Evolutionary conservation across 2,329 filamentous ascomycete genomes (phyloP), one percentile per base, ranked within the genome.

Genomic region (Fusarium graminum): DNA sequence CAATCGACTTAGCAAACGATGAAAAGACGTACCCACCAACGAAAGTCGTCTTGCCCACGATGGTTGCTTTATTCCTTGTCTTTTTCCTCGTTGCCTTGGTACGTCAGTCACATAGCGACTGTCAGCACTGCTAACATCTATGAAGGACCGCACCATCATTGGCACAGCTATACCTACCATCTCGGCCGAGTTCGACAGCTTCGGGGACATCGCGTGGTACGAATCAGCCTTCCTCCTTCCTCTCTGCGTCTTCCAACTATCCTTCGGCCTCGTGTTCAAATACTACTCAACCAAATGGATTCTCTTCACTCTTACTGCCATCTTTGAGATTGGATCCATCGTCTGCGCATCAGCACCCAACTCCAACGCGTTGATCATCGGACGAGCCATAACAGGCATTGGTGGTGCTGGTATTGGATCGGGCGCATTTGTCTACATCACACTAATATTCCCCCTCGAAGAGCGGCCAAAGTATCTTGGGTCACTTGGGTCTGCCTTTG

Each of bases 271-370:
- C 1, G 39, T 65, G 7, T 65, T 65, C 3, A 65, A 65, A 17
- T 65, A 65, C 26, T 65, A 65, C 5, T 65, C 63, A 0, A 65
- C 63, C 0, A 65, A 62, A 40, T 65, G 63, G 63, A 26, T 62
- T 14, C 16, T 65, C 0, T 65, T 65, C 8, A 34, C 41, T 6
- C 32, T 65, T 0, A 41, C 62, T 0, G 42, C 46, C 0, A 65
- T 58, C 6, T 65, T 65, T 8, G 63, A 66, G 3, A 42, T 65
- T 1, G 63, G 63, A 0, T 65, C 63, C 0, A 62, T 65, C 0
- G 56, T 65, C 0, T 65, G 63, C 17, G 63, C 63, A 4, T 10
- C 63, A 6, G 63, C 63, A 2, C 62, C 63, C 0, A 65, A 40
- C 6, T 65, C 63, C 2, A 62, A 50, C n/a, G 56, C 62, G 0